Evolutionary conservation across 345 rosid species (phyloP).

Genomic region (Limnanthes douglasii): DNA sequence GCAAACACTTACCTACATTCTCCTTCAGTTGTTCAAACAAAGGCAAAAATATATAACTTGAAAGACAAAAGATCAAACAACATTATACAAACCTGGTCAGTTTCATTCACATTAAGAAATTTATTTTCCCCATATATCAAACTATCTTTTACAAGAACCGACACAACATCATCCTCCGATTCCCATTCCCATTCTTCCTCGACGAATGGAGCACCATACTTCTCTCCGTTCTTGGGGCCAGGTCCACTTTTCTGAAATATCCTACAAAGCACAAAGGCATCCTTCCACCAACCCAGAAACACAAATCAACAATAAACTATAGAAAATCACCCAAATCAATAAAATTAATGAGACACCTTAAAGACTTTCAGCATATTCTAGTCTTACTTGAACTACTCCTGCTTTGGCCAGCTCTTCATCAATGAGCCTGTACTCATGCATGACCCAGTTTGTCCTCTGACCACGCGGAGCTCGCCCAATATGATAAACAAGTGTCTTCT

Average conservation of each 20-base stretch:
- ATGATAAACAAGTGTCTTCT: constrained; percentile 93
- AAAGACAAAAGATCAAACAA: neutral
- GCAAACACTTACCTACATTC: too few relatives aligned
- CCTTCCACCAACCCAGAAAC: constrained; percentile 23
- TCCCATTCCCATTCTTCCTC: constrained; percentile 88
- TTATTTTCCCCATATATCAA: constrained; percentile 15
- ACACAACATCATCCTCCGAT: constrained; percentile 35
- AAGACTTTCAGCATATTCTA: neutral
- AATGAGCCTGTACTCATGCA: constrained; percentile 83
- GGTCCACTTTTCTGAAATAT: constrained; percentile 91
- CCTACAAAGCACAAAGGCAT: constrained; percentile 77
- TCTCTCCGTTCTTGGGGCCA: constrained; percentile 95
- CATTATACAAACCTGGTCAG: constrained; percentile 41
- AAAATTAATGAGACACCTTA: neutral
- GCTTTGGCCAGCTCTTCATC: constrained; percentile 42
- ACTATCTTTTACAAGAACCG: constrained; percentile 30
- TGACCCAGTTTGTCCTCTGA: constrained; percentile 82
- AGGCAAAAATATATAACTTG: too few relatives aligned
- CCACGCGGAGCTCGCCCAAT: constrained; percentile 83
- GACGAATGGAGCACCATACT: constrained; percentile 89
- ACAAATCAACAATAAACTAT: constrained; percentile 7
- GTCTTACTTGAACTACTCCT: constrained; percentile 55
- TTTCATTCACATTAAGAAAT: constrained; percentile 25
- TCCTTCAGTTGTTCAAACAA: too few relatives aligned
- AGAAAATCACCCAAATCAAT: neutral